Percentiles rank a stretch among this genome's conserved stretches.
Conservation (phyloP, 225 moss, liverwort and hornwort species). For the Marchantia paleacea region DNA sequence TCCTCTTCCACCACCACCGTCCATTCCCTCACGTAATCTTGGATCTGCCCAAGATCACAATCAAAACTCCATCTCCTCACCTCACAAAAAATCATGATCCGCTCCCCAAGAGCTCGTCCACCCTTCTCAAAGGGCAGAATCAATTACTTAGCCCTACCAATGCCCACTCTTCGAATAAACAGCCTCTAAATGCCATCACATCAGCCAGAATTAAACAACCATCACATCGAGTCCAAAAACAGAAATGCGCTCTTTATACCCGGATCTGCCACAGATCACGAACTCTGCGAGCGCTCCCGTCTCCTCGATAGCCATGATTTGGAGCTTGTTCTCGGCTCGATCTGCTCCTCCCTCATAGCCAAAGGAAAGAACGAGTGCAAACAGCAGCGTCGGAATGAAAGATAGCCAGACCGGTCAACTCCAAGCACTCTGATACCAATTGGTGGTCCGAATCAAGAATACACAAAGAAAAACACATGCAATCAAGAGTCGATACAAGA, state of each 20-base stretch:
- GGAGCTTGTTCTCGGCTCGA: no score
- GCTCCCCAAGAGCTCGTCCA: neutral
- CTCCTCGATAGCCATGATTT: constrained; percentile 4
- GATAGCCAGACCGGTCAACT: no score
- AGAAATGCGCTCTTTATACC: constrained; percentile 8
- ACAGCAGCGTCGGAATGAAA: no score
- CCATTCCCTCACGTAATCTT: neutral
- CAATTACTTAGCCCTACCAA: neutral
- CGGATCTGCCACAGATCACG: constrained; percentile 12
- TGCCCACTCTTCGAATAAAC: neutral
- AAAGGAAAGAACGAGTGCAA: no score
- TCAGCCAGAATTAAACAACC: no score
- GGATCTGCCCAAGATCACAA: constrained; percentile 8
- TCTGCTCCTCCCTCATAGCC: no score
- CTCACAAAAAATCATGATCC: neutral
- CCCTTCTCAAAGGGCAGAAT: neutral
- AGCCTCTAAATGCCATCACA: neutral
- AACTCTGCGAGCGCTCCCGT: neutral
- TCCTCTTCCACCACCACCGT: neutral
- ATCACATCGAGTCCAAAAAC: neutral
- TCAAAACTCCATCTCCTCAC: neutral
- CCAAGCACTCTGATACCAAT: no score
- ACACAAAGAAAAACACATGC: no score
- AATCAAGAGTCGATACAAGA: no score
- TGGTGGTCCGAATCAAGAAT: no score